A percentile compares a stretch with the other conserved stretches of the same genome.
Conservation (phyloP, 1,139 yeast genomes). For the Arxiozyma telluris region DNA sequence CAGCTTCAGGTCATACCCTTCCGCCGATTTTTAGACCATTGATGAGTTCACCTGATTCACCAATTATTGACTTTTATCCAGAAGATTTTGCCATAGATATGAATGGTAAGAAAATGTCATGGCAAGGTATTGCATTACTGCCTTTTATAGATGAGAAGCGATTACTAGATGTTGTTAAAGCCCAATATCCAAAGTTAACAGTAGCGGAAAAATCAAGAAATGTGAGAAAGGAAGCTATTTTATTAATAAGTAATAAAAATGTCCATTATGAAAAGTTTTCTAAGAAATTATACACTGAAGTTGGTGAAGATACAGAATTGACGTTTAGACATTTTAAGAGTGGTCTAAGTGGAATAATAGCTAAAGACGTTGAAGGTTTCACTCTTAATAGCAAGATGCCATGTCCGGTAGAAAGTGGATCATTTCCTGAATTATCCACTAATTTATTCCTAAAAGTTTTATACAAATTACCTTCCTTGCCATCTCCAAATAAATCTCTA, state of each 20-base stretch:
- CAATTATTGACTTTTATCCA: conserved; percentile 86
- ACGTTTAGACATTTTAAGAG: conserved; percentile 41
- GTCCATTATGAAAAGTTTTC: conserved; percentile 28
- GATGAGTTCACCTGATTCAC: conserved; percentile 74
- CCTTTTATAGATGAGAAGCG: conserved; percentile 87
- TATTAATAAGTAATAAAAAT: conserved; percentile 52
- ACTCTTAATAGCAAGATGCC: conserved; percentile 38
- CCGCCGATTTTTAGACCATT: conserved; percentile 78
- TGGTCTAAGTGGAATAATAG: conserved; percentile 62
- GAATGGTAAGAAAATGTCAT: conserved; percentile 90
- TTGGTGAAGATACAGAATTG: conserved; percentile 22
- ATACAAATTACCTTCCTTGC: conserved; percentile 52
- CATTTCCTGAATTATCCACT: conserved; percentile 50
- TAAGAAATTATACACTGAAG: conserved; percentile 27
- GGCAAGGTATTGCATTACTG: conserved; percentile 89
- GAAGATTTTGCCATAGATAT: conserved; percentile 82
- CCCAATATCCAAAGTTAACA: conserved; percentile 53
- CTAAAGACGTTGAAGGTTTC: conserved; percentile 37
- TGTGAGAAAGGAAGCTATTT: conserved; percentile 51
- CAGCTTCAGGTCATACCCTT: conserved; percentile 86
- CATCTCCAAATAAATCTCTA: conserved; percentile 64
- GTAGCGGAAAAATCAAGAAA: conserved; percentile 67
- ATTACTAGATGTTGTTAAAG: conserved; percentile 55
- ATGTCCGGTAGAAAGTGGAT: conserved; percentile 51
- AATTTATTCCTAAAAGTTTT: conserved; percentile 46